phyloP scores from a whole-genome alignment of 495 filamentous ascomycete species.

The Bryoglossum gracile region DNA sequence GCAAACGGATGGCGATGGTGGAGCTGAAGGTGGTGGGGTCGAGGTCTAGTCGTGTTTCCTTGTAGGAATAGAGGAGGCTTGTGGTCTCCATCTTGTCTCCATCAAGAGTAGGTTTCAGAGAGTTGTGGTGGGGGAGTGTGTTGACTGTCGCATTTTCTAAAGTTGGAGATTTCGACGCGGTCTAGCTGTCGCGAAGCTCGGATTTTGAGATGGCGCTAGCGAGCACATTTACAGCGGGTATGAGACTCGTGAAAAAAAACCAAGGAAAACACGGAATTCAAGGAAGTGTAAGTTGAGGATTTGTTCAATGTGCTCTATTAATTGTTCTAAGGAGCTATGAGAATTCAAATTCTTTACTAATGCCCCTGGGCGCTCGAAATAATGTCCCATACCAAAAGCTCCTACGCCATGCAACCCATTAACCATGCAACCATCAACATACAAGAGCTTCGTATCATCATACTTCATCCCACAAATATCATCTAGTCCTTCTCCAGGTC shows the following conservation, averaged over 20 bases:
- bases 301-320: background rate
- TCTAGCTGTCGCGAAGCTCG: slow-evolving; percentile 1
- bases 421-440: background rate
- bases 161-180: slow-evolving; percentile 3
- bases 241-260: no score
- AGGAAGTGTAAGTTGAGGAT: no score
- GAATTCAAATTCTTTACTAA: slow-evolving; percentile 1
- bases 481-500: slow-evolving; percentile 69
- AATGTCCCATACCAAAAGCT: slow-evolving; percentile 1
- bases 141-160: slow-evolving; percentile 19
- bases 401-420: slow-evolving; percentile 5
- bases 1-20: slow-evolving; percentile 67
- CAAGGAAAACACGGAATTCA: no score
- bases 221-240: background rate
- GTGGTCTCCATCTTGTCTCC: slow-evolving; percentile 24
- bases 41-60: slow-evolving; percentile 78
- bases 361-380: background rate
- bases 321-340: background rate
- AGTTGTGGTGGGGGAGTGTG: background rate
- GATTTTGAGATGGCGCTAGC: slow-evolving; percentile 8
- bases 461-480: no score
- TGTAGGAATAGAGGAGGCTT: slow-evolving; percentile 54
- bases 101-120: slow-evolving; percentile 16
- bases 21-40: slow-evolving; percentile 63
- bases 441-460: background rate